These are phyloP conservation scores for Rhytidhysteron rufulum DNA, from an alignment of 2,329 filamentous ascomycete species.

Conservation along the genomic window DNA sequence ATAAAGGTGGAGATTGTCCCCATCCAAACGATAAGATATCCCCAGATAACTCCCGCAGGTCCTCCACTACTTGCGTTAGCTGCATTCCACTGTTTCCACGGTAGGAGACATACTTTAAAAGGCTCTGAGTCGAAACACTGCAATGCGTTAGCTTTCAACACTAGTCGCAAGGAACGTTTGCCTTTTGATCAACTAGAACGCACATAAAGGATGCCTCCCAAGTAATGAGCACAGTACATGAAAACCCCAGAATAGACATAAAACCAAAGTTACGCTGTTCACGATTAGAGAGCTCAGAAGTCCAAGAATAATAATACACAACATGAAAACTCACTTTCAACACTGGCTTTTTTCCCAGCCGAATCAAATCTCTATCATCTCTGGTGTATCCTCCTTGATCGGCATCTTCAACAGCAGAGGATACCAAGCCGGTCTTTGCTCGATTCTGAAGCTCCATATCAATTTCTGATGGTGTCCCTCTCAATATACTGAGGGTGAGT, in stretches of 20 bases:
- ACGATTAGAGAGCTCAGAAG: neutral
- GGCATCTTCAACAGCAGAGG: too few species aligned
- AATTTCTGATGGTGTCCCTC: too few species aligned
- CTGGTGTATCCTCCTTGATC: too few species aligned
- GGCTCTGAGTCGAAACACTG: neutral
- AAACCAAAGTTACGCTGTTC: conserved; percentile 12
- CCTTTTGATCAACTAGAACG: neutral
- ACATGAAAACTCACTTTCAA: neutral
- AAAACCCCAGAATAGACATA: conserved; percentile 10
- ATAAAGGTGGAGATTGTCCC: conserved; percentile 7
- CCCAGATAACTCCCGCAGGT: conserved; percentile 8
- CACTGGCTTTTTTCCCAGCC: neutral
- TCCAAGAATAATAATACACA: neutral
- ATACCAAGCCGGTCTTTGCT: too few species aligned
- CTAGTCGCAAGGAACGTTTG: neutral
- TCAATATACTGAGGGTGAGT: too few species aligned
- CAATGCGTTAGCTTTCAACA: neutral
- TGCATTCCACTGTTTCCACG: conserved; percentile 3
- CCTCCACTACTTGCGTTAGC: conserved; percentile 2
- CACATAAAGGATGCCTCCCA: conserved; percentile 13
- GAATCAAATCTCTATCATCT: too few species aligned
- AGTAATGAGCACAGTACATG: conserved; percentile 11
- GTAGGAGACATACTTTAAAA: conserved; percentile 1
- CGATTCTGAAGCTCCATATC: too few species aligned
- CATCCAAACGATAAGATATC: conserved; percentile 10